Conservation (phyloP, 805 yeast genomes). For the Saturnispora bothae region DNA sequence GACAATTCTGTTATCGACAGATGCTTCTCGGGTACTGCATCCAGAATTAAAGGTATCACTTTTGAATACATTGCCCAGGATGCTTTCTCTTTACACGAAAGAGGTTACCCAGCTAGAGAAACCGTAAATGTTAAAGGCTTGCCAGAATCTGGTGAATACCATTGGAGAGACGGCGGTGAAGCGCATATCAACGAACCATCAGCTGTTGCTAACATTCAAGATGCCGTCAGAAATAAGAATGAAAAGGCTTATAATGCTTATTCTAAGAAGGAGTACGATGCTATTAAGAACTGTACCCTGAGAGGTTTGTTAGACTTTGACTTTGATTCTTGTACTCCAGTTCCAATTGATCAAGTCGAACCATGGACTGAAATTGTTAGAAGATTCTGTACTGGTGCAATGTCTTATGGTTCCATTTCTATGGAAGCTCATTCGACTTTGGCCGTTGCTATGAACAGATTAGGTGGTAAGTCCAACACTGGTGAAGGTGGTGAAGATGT, state of each 20-base stretch:
- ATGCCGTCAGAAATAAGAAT: constrained; percentile 96
- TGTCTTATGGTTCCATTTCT: constrained; percentile 98
- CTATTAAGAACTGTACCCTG: constrained; percentile 83
- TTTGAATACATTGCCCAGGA: constrained; percentile 95
- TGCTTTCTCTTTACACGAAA: constrained; percentile 86
- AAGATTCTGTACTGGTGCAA: constrained; percentile 97
- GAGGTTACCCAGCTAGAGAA: constrained; percentile 76
- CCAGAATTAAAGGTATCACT: constrained; percentile 90
- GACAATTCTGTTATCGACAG: constrained; percentile 92
- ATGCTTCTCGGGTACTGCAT: constrained; percentile 96
- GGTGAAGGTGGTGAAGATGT: constrained; percentile 99
- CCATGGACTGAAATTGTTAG: constrained; percentile 99
- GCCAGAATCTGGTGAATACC: constrained; percentile 95
- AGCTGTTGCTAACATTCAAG: constrained; percentile 91
- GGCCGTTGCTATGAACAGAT: constrained; percentile 96
- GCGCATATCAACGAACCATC: constrained; percentile 90
- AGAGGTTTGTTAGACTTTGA: constrained; percentile 93
- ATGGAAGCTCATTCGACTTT: constrained; percentile 97
- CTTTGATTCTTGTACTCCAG: constrained; percentile 55
- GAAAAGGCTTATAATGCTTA: constrained; percentile 87
- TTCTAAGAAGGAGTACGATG: constrained; percentile 81
- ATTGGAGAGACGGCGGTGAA: constrained; percentile 98
- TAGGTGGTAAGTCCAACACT: constrained; percentile 95
- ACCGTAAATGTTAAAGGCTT: constrained; percentile 62
- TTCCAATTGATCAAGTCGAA: constrained; percentile 95